Base-by-base conservation (phyloP, 2,329 filamentous ascomycete genomes). In the Ceratocystis destructans region DNA sequence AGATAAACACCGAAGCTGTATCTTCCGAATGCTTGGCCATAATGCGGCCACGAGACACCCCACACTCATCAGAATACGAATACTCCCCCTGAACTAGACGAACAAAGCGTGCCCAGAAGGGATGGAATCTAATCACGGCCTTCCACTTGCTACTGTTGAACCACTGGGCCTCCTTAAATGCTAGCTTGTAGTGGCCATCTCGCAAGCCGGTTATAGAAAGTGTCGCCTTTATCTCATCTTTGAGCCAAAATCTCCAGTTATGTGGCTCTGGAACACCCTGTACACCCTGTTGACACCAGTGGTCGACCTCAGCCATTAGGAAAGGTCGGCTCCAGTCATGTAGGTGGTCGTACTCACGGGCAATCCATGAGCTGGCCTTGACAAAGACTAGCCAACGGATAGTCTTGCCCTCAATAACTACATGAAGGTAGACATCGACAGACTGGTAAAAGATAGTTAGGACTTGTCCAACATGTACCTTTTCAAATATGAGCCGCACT, bases 371-470 rank as follows among this genome's bases (percentile, higher is more conserved):
- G 15, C 31, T 41, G 20, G 10, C 41, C 6, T 62, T 55, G 12
- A 70, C 33, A 61, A 66, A 70, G 3, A 71, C 45, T 22, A 46
- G 62, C 70, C 70, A 71, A 0, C 59, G 64, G 28, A 71, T 33
- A 2, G 33, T 20, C 15, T 28, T 4, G 62, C 33, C 15, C 45
- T 46, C 65, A 5, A 66, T 63, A 25, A 68, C 55, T 15, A 71
- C 33, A 31, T 65, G 33, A 48, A 71, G 48, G 55, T 65, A 64
- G 3, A 65, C 64, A 7, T 28, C 5, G 3, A 17, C 53, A 2
- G 65, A 59, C 28, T 65, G 55, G 46, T 67, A 67, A 25, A 57
- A 37, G 10, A 65, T 20, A 5, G 66, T 67, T 2, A 65, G 22
- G 12, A 44, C 66, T 25, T 59, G 44, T 15, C 55, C 53, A 28